Conservation (phyloP, 805 yeast genomes). For the Candida maris region DNA sequence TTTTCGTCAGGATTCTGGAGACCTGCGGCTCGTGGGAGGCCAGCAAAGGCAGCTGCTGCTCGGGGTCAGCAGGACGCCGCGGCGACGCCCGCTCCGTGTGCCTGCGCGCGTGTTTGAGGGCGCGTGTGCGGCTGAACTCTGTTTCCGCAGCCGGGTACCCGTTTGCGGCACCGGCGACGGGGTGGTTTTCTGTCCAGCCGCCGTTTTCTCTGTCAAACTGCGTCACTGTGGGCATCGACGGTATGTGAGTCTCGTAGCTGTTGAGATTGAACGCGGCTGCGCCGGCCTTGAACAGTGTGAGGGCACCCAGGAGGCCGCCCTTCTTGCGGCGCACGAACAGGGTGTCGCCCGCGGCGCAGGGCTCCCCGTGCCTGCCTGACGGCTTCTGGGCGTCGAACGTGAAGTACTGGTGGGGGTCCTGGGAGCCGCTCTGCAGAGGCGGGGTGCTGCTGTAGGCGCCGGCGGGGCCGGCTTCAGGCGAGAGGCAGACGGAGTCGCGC, state of each 20-base stretch:
- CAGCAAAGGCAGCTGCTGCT: not conserved
- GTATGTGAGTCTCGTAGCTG: conserved; percentile 13
- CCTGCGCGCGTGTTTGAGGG: too few relatives aligned
- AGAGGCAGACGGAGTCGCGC: too few relatives aligned
- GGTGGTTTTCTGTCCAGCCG: conserved; percentile 14
- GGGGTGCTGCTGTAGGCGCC: not conserved
- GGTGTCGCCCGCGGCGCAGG: conserved; percentile 4
- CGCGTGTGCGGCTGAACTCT: too few relatives aligned
- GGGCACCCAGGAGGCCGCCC: conserved; percentile 11
- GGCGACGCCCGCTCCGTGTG: not conserved
- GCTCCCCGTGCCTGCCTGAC: not conserved
- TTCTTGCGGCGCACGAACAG: conserved; percentile 11
- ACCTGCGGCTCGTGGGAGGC: not conserved
- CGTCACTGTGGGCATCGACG: conserved; percentile 25
- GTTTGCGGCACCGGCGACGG: not conserved
- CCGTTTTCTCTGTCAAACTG: conserved; percentile 19
- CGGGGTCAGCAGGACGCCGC: not conserved
- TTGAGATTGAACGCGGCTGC: conserved; percentile 8
- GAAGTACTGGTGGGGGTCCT: not conserved
- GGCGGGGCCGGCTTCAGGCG: not conserved
- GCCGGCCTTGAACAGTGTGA: conserved; percentile 4
- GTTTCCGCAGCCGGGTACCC: not conserved
- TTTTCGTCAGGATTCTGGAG: conserved; percentile 9
- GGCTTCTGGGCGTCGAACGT: conserved; percentile 1
- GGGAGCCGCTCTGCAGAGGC: not conserved